A percentile compares a stretch with the other conserved stretches of the same genome.
These are phyloP conservation scores for Moniliella sp. DNA, from an alignment of 1,284 basidiomycete genomes.

Conservation along the genomic window DNA sequence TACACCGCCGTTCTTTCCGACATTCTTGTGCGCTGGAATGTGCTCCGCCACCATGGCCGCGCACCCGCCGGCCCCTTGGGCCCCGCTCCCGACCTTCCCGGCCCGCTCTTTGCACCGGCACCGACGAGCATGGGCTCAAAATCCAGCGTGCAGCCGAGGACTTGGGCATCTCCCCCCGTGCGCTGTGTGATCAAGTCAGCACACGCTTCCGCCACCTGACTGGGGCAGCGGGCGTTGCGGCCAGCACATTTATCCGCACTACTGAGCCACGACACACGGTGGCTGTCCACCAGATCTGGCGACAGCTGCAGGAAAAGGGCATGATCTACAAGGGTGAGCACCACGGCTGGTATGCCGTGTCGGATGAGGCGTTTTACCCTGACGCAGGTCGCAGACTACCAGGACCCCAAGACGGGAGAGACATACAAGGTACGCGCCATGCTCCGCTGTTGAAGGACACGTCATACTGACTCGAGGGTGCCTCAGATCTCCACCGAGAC, in stretches of 20 bases:
- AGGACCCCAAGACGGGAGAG: constrained; percentile 31
- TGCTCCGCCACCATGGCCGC: constrained; percentile 38
- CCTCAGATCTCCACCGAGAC: constrained; percentile 47
- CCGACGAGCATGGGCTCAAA: constrained; percentile 81
- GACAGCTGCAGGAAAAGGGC: constrained; percentile 38
- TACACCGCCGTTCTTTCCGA: constrained; percentile 56
- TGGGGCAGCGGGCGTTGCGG: constrained; percentile 44
- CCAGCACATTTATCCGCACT: constrained; percentile 61
- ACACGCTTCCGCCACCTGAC: constrained; percentile 39
- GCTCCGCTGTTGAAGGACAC: background rate
- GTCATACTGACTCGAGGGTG: background rate
- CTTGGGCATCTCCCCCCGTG: constrained; percentile 6
- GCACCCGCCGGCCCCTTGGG: background rate
- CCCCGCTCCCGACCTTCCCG: too few relatives aligned
- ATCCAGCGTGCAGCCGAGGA: constrained; percentile 43
- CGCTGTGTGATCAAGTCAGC: constrained; percentile 26
- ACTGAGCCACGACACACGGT: constrained; percentile 47
- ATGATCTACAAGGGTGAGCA: constrained; percentile 68
- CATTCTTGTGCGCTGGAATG: constrained; percentile 54
- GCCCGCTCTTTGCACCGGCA: constrained; percentile 61
- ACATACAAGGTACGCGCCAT: constrained; percentile 15
- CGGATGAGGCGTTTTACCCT: constrained; percentile 78
- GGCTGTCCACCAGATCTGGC: constrained; percentile 60
- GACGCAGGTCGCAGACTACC: constrained; percentile 43
- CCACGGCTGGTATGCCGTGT: constrained; percentile 73